phyloP scores from a whole-genome alignment of 176 grass and related monocot genomes.

The Aegilops sharonensis region DNA sequence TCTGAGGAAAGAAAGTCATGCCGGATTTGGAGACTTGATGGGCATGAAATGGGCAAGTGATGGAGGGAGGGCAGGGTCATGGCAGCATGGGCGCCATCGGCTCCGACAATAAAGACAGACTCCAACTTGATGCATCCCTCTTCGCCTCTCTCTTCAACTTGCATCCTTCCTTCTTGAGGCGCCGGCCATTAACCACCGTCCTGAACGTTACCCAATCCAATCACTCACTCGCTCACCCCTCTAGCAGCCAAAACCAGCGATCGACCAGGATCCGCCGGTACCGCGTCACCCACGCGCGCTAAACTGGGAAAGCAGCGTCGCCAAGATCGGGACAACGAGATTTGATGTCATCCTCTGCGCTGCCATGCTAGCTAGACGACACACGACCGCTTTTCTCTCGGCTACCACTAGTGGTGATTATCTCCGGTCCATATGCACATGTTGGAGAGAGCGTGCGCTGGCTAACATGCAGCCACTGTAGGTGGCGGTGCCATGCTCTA shows the following conservation, averaged over 20 bases:
- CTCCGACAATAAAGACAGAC: slow-evolving; percentile 21
- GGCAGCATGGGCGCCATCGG: slow-evolving; percentile 33
- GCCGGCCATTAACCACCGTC: slow-evolving; percentile 6
- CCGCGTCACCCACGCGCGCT: neutral
- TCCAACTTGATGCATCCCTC: slow-evolving; percentile 27
- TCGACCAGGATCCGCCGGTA: neutral
- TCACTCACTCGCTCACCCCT: neutral
- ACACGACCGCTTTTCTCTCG: neutral
- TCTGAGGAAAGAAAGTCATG: slow-evolving; percentile 22
- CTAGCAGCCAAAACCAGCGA: neutral
- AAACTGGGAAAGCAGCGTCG: neutral
- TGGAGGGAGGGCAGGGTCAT: neutral
- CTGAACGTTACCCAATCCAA: neutral
- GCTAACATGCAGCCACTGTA: neutral
- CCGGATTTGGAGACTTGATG: slow-evolving; percentile 28
- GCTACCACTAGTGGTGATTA: neutral
- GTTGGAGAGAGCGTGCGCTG: neutral
- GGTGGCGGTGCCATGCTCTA: neutral
- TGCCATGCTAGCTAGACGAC: slow-evolving; percentile 27
- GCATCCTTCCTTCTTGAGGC: neutral
- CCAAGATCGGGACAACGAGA: neutral
- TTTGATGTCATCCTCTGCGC: neutral
- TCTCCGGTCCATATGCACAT: neutral
- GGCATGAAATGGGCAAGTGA: slow-evolving; percentile 36
- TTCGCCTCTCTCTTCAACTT: neutral